Base-by-base conservation (phyloP, 495 filamentous ascomycete species). In the Podospora australis region DNA sequence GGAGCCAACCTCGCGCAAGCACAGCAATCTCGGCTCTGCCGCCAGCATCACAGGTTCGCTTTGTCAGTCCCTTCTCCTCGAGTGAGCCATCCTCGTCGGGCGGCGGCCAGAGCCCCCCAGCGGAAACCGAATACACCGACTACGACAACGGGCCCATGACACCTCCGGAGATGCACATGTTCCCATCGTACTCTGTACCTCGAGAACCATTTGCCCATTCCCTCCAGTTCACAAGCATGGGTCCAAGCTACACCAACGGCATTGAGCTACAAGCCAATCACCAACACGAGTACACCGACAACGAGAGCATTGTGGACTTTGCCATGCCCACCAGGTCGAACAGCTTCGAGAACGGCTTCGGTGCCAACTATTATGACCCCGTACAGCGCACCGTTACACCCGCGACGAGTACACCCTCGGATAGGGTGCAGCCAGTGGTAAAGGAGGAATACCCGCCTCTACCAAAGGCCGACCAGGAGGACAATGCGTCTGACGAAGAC, bases 21-120 rank as follows among this genome's bases (percentile, higher is more conserved):
- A 51, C 46, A 16, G 41, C 49, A 40, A 48, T 62, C 47, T 17
- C 48, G 32, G 10, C 55, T 35, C 20, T 60, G 29, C 36, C 49
- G 46, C 45, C 52, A 46, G 28, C 57, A 39, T 51, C 62, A 35
- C 51, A 64, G 52, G 35, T 43, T 41, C 51, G 62, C 48, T 55
- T 60, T 54, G 11, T 57, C 52, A 48, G 67, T 56, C 54, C 70
- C 57, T 49, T 64, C 43, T 60, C 68, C 1, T 55, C 55, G 6
- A 46, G 44, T 28, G 59, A 70, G 19, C 57, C 59, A 32, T 63
- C 67, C 2, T 64, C 65, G 14, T 63, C 69, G 0, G 62, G 59
- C n/a, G 63, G 65, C 39, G 65, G 59, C 40, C 52, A 49, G 16
- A 54, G 56, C 22, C 72, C 69, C 22, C 70, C 69, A 7, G 32